Base-by-base conservation (phyloP, 345 rosid species). In the Microthlaspi erraticum region DNA sequence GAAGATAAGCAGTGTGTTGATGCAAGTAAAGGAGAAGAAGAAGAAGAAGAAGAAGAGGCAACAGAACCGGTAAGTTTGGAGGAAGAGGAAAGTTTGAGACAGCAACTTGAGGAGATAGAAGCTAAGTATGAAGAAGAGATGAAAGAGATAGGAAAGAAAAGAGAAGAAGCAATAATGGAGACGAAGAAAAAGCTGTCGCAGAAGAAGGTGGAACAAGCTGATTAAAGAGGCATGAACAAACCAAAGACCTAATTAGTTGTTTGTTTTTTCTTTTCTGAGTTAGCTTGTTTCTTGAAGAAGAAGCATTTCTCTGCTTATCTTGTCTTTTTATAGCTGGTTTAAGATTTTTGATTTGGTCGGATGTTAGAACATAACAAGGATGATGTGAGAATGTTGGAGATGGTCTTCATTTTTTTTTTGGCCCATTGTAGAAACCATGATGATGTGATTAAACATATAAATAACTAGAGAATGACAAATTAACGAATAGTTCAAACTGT, bases 121-220 rank as follows among this genome's bases (percentile, higher is more conserved):
- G 68, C 70, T 16, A 85, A 83, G 76, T 92, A 85, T 66, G 78
- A 65, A 73, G 86, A 86, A 56, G 82, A 83, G 37, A 53, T 86
- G 72, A 77, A 84, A 66, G 85, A 84, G 73, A 81, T 89, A 70
- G 37, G 45, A 50, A 86, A 55, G 86, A 81, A 61, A 81, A 84
- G 88, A 75, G 83, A 88, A 38, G 91, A 84, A 66, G 92, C 96
- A 2, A 84, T 92, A 57, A 68, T 79, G 52, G 84, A 83, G 81
- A 76, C 78, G 5, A 84, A 66, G 72, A 81, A 50, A 37, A 87
- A 71, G 77, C 68, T 71, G 55, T 79, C 76, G 10, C 60, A 63
- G 43, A 81, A 78, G 70, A 83, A 66, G 63, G 37, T 53, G 48
- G 75, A 73, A 55, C 66, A 74, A 26, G 60, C 77, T 71, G 31